Percentiles rank a stretch among this genome's conserved stretches.
These are phyloP conservation scores for Boletus tylopilopsis DNA, from an alignment of 768 basidiomycete species.

Conservation along the genomic window DNA sequence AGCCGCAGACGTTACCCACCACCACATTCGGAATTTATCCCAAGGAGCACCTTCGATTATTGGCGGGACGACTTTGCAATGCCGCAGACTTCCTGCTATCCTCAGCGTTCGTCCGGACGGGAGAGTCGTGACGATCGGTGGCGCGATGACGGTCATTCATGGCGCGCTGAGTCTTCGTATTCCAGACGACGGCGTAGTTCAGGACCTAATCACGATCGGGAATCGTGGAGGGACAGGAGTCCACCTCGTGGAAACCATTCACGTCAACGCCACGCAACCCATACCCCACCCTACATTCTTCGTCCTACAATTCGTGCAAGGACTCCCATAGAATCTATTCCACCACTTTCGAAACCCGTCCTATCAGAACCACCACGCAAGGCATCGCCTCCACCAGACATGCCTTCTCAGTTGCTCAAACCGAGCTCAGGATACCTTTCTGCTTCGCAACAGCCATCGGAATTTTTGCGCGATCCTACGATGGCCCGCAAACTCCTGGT, in stretches of 20 bases:
- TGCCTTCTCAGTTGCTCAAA: neutral
- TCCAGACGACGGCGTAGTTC: conserved; percentile 5
- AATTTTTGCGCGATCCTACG: conserved; percentile 22
- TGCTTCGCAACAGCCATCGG: conserved; percentile 28
- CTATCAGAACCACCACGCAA: neutral
- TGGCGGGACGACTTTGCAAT: conserved; percentile 17
- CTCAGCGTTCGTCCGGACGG: conserved; percentile 6
- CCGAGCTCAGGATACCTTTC: conserved; percentile 39
- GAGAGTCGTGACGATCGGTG: conserved; percentile 10
- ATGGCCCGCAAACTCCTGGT: conserved; percentile 60
- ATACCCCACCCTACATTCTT: conserved; percentile 7
- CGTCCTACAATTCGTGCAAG: conserved; percentile 8
- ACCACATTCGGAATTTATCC: neutral
- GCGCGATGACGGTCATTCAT: conserved; percentile 7
- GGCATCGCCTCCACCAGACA: neutral
- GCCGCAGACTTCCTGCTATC: neutral
- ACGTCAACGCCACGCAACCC: conserved; percentile 9
- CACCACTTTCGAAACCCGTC: neutral
- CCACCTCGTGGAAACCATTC: conserved; percentile 1
- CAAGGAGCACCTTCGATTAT: conserved; percentile 18
- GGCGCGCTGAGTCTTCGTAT: conserved; percentile 9
- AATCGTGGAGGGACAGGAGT: conserved; percentile 5
- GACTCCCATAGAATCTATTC: conserved; percentile 2
- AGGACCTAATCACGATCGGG: conserved; percentile 2
- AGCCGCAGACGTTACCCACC: conserved; percentile 9